phyloP scores from a whole-genome alignment of 2,329 filamentous ascomycete species.

The Bipolaris sorokiniana region DNA sequence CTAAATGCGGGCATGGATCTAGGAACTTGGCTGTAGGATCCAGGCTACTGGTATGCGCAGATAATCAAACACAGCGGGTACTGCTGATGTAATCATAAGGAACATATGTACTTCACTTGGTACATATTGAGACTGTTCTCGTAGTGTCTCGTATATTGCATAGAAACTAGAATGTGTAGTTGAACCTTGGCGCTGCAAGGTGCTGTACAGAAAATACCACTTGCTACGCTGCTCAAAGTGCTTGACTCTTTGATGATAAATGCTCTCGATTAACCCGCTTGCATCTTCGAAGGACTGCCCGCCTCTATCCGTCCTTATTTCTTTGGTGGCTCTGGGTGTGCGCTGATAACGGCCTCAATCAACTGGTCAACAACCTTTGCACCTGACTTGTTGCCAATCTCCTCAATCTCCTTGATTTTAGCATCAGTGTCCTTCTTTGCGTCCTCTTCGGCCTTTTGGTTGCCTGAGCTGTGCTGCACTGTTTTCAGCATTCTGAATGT shows the following conservation, averaged over 20 bases:
- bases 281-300: background rate
- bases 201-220: constrained; percentile 17
- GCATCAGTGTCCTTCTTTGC: constrained; percentile 80
- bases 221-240: background rate
- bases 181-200: constrained; percentile 1
- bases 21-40: background rate
- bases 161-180: constrained; percentile 13
- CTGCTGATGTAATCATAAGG: background rate
- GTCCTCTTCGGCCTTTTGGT: constrained; percentile 73
- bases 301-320: constrained; percentile 13
- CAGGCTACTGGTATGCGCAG: background rate
- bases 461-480: constrained; percentile 84
- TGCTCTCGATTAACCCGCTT: background rate
- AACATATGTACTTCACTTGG: background rate
- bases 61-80: background rate
- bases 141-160: constrained; percentile 18
- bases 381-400: constrained; percentile 78
- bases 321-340: constrained; percentile 72
- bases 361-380: constrained; percentile 81
- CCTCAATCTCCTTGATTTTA: constrained; percentile 82
- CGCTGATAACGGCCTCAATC: constrained; percentile 81
- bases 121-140: background rate
- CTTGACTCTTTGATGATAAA: background rate
- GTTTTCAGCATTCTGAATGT: constrained; percentile 23
- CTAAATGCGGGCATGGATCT: background rate